These are phyloP conservation scores for Dactylonectria estremocensis DNA, from an alignment of 2,329 filamentous ascomycete genomes.

Conservation along the genomic window DNA sequence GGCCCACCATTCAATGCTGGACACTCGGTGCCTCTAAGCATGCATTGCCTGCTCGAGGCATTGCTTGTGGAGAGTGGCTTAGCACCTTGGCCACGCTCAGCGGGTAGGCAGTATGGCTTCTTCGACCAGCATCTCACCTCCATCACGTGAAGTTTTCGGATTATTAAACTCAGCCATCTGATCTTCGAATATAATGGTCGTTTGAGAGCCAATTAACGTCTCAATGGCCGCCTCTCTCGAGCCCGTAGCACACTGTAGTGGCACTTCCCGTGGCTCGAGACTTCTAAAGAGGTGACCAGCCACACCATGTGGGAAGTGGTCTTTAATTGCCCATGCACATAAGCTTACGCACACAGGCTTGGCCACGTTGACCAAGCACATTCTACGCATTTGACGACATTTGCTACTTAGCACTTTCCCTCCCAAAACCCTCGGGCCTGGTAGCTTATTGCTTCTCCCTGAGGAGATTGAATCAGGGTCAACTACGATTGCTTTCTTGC, in stretches of 20 bases:
- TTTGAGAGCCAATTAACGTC: too few species aligned
- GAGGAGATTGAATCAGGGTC: background rate
- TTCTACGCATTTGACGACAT: too few species aligned
- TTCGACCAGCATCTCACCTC: background rate
- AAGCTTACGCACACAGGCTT: background rate
- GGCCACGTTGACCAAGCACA: too few species aligned
- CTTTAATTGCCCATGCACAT: background rate
- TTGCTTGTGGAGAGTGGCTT: slow-evolving; percentile 7
- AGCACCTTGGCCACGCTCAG: slow-evolving; percentile 15
- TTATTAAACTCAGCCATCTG: background rate
- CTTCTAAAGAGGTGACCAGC: too few species aligned
- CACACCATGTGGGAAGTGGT: too few species aligned
- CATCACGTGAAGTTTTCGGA: background rate
- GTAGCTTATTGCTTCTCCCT: background rate
- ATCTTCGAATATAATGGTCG: too few species aligned
- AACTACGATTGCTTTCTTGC: too few species aligned
- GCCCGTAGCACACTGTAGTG: too few species aligned
- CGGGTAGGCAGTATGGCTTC: background rate
- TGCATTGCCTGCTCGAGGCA: background rate
- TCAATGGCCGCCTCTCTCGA: too few species aligned
- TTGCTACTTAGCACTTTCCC: background rate
- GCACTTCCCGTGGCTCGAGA: too few species aligned
- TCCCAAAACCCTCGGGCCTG: background rate
- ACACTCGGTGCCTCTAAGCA: background rate
- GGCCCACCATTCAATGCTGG: background rate